A percentile compares a stretch with the other conserved stretches of the same genome.
Conservation (phyloP, 345 rosid genomes). For the Hirschfeldia incana region DNA sequence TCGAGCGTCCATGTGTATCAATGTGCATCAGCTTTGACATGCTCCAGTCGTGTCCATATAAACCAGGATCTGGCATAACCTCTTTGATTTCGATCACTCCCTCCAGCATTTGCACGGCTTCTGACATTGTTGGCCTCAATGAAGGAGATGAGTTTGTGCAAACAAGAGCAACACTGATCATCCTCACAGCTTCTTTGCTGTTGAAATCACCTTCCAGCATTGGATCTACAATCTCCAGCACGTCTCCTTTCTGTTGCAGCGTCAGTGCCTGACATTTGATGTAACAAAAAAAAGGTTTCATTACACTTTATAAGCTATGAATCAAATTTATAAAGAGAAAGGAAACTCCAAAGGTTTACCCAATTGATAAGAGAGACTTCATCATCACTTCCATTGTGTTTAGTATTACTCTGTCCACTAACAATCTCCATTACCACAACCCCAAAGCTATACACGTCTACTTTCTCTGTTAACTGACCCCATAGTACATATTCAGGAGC, state of each 20-base stretch:
- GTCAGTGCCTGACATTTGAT: conserved; percentile 33
- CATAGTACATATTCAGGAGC: conserved; percentile 49
- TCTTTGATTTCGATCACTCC: conserved; percentile 30
- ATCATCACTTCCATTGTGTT: conserved; percentile 2
- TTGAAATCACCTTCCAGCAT: not conserved
- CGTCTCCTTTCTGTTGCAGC: conserved; percentile 33
- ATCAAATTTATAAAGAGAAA: not conserved
- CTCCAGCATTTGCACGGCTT: conserved; percentile 45
- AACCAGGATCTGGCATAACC: conserved; percentile 24
- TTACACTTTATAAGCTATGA: not conserved
- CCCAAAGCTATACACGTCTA: conserved; percentile 54
- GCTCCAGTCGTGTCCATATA: conserved; percentile 36
- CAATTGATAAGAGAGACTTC: conserved; percentile 44
- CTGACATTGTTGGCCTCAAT: conserved; percentile 49
- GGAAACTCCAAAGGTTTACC: conserved; percentile 32
- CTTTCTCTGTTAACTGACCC: conserved; percentile 52
- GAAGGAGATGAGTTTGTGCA: conserved; percentile 49
- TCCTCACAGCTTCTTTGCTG: conserved; percentile 32
- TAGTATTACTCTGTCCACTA: conserved; percentile 41
- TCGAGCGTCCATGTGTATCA: conserved; percentile 11
- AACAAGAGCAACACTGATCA: conserved; percentile 46
- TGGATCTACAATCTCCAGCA: conserved; percentile 34
- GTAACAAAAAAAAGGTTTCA: not conserved
- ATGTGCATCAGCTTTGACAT: conserved; percentile 37
- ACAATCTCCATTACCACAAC: conserved; percentile 50